These are phyloP conservation scores for Chlorophyllum brunneum DNA, from an alignment of 768 basidiomycete species.

Conservation along the genomic window DNA sequence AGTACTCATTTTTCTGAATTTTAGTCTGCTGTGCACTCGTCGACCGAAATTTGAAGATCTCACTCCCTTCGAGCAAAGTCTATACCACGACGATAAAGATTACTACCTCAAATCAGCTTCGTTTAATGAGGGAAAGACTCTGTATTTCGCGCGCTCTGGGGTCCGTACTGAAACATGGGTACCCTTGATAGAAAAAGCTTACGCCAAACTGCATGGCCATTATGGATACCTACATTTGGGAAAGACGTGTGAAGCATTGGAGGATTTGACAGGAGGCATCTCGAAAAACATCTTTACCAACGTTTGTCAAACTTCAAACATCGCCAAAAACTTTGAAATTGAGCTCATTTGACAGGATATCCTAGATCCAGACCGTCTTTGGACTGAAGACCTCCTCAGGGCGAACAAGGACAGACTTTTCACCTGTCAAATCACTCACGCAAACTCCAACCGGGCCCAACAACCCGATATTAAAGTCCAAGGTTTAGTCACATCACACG, in stretches of 20 bases:
- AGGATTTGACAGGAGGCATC: conserved; percentile 48
- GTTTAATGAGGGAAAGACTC: conserved; percentile 41
- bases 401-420: conserved; percentile 48
- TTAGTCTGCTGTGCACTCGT: conserved; percentile 43
- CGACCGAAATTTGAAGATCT: conserved; percentile 51
- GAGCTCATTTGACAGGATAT: conserved; percentile 35
- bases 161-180: conserved; percentile 51
- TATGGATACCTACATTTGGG: conserved; percentile 32
- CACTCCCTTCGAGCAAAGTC: conserved; percentile 30
- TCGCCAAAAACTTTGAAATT: no score
- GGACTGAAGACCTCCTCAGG: conserved; percentile 42
- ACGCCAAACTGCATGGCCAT: conserved; percentile 50
- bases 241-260: conserved; percentile 43
- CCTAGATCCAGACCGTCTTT: conserved; percentile 44
- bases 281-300: conserved; percentile 22
- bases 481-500: conserved; percentile 39
- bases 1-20: neutral
- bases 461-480: conserved; percentile 22
- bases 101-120: conserved; percentile 38
- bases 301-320: conserved; percentile 13
- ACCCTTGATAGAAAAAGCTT: conserved; percentile 53
- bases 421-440: conserved; percentile 39
- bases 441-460: conserved; percentile 29
- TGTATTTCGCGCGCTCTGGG: conserved; percentile 48
- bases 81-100: conserved; percentile 49